These are phyloP conservation scores for Komagataella phaffii DNA, from an alignment of 805 yeast genomes.

Conservation along the genomic window DNA sequence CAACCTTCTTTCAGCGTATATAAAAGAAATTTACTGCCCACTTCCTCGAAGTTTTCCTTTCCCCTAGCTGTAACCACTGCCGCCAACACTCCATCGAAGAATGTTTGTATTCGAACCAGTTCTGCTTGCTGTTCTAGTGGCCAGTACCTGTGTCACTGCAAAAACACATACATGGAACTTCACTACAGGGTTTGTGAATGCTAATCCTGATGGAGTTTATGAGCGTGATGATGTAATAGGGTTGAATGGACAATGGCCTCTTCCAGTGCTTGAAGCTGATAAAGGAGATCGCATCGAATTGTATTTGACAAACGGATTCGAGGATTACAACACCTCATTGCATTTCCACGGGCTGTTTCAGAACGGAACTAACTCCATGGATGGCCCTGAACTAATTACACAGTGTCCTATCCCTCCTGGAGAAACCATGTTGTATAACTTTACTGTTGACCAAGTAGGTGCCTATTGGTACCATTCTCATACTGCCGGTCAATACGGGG, in stretches of 20 bases:
- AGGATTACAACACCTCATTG: constrained; percentile 54
- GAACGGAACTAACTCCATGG: constrained; percentile 64
- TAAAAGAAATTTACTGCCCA: too few relatives aligned
- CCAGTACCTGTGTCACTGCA: constrained; percentile 12
- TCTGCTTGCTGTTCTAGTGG: background rate
- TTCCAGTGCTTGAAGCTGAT: constrained; percentile 66
- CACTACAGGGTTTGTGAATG: constrained; percentile 53
- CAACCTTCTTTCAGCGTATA: background rate
- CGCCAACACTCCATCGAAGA: background rate
- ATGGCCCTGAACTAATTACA: constrained; percentile 79
- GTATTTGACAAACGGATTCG: constrained; percentile 64
- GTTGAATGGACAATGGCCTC: constrained; percentile 54
- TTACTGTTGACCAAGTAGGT: constrained; percentile 80
- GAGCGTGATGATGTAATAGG: constrained; percentile 30
- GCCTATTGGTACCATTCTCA: constrained; percentile 98
- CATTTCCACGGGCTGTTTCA: constrained; percentile 95
- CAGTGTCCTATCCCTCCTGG: constrained; percentile 92
- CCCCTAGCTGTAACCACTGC: background rate
- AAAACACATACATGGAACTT: constrained; percentile 51
- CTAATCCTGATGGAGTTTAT: constrained; percentile 38
- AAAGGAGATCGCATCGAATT: constrained; percentile 66
- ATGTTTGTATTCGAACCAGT: background rate
- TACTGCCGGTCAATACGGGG: constrained; percentile 80
- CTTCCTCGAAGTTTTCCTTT: background rate
- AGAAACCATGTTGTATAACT: constrained; percentile 65